phyloP scores from a whole-genome alignment of 768 basidiomycete species.

The Suillus tomentosus region DNA sequence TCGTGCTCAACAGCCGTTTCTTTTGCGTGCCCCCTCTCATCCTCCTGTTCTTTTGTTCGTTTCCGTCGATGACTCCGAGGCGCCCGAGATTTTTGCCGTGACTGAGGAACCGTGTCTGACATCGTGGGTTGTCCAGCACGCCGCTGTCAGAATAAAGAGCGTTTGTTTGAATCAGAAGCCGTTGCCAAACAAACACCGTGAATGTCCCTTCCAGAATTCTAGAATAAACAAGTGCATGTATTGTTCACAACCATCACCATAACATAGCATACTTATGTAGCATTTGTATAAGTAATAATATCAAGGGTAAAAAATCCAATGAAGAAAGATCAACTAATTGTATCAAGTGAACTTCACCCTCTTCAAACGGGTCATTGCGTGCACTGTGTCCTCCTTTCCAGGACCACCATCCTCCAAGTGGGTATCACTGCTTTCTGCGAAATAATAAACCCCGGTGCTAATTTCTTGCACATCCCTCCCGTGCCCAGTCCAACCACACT shows the following conservation, averaged over 20 bases:
- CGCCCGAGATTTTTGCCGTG: constrained; percentile 9
- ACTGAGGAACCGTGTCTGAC: background rate
- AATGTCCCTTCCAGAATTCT: background rate
- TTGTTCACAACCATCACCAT: background rate
- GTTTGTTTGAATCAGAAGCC: constrained; percentile 32
- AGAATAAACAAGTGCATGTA: background rate
- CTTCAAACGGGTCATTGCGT: constrained; percentile 15
- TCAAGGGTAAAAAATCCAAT: background rate
- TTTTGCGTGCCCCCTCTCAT: constrained; percentile 10
- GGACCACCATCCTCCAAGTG: background rate
- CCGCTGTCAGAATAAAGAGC: constrained; percentile 5
- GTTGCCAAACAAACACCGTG: constrained; percentile 25
- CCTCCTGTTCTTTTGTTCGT: constrained; percentile 8
- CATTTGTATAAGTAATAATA: background rate
- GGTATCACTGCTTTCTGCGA: constrained; percentile 7
- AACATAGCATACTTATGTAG: background rate
- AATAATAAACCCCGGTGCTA: constrained; percentile 17
- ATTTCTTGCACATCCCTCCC: constrained; percentile 21
- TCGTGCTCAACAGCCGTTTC: background rate
- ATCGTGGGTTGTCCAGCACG: background rate
- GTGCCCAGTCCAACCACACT: constrained; percentile 2
- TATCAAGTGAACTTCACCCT: constrained; percentile 10
- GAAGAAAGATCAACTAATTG: background rate
- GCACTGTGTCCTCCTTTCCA: background rate
- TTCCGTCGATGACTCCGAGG: constrained; percentile 5